A percentile compares a stretch with the other conserved stretches of the same genome.
phyloP scores from a whole-genome alignment of 2,329 filamentous ascomycete genomes.

The Davidsoniella virescens region DNA sequence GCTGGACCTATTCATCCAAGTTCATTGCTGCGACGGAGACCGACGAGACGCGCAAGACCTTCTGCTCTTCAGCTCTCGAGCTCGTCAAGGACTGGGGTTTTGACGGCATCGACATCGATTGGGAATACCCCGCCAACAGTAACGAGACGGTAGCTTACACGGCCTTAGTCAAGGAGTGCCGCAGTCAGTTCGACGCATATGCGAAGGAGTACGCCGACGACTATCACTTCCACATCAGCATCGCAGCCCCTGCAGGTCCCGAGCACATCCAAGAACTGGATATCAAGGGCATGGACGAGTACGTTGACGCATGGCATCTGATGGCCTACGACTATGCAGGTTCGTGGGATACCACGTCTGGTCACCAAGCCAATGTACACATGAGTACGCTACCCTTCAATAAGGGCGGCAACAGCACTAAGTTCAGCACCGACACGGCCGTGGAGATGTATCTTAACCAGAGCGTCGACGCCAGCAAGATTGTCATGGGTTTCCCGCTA shows the following conservation, averaged over 20 bases:
- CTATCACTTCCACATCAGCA: constrained; percentile 34
- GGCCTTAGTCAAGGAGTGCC: constrained; percentile 26
- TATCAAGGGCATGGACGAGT: constrained; percentile 36
- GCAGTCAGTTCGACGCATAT: constrained; percentile 28
- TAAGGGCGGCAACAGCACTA: constrained; percentile 39
- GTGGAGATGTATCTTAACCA: constrained; percentile 38
- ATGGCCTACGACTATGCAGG: constrained; percentile 62
- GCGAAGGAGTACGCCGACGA: constrained; percentile 23
- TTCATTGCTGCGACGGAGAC: constrained; percentile 50
- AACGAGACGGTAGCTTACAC: constrained; percentile 27
- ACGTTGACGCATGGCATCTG: constrained; percentile 42
- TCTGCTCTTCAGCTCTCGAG: constrained; percentile 51
- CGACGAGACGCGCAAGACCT: constrained; percentile 41
- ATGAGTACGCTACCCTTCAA: constrained; percentile 13
- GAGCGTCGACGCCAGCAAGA: constrained; percentile 45
- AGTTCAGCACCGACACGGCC: constrained; percentile 51
- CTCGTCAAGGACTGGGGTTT: constrained; percentile 53
- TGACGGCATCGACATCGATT: constrained; percentile 41
- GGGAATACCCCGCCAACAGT: constrained; percentile 32
- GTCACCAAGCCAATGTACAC: constrained; percentile 52
- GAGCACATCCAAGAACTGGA: constrained; percentile 34
- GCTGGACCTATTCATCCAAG: constrained; percentile 60
- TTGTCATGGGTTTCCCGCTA: constrained; percentile 64
- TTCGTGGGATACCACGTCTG: constrained; percentile 44
- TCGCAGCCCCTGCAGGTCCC: constrained; percentile 32